Percentiles rank a stretch among this genome's conserved stretches.
These are phyloP conservation scores for Podochytrium sp. DNA, from an alignment of 192 early-diverging fungal species.

Conservation along the genomic window DNA sequence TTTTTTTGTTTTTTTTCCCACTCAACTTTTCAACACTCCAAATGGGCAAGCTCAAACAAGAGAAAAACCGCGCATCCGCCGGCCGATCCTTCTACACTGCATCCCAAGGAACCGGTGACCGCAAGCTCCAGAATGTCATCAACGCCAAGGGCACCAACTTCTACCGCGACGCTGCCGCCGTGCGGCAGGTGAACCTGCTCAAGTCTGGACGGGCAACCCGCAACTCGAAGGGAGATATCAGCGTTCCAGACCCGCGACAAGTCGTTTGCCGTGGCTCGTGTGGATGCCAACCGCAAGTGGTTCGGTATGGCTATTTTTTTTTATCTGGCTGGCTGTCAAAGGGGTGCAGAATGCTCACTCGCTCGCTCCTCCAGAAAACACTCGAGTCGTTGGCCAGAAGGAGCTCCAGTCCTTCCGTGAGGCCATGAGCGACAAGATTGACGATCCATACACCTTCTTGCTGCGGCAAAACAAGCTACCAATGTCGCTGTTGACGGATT, in stretches of 20 bases:
- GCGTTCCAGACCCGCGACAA: slow-evolving; percentile 81
- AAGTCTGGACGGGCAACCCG: slow-evolving; percentile 85
- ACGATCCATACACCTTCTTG: slow-evolving; percentile 96
- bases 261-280: slow-evolving; percentile 75
- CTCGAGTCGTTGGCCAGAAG: slow-evolving; percentile 94
- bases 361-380: slow-evolving; percentile 72
- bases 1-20: slow-evolving; percentile 39
- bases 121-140: slow-evolving; percentile 50
- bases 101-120: slow-evolving; percentile 11
- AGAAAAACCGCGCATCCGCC: slow-evolving; percentile 36
- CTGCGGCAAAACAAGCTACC: slow-evolving; percentile 94
- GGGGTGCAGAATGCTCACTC: not conserved
- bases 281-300: slow-evolving; percentile 95
- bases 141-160: slow-evolving; percentile 96
- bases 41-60: slow-evolving; percentile 54
- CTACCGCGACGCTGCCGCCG: slow-evolving; percentile 95
- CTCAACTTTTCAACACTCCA: not conserved
- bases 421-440: slow-evolving; percentile 79
- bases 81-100: slow-evolving; percentile 18
- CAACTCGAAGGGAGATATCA: slow-evolving; percentile 84
- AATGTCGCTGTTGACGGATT: slow-evolving; percentile 86
- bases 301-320: slow-evolving; percentile 69
- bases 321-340: not conserved
- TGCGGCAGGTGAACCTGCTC: slow-evolving; percentile 91
- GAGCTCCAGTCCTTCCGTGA: slow-evolving; percentile 91